phyloP scores from a whole-genome alignment of 306 rosid genomes.

The peach (Prunus persica) region DNA sequence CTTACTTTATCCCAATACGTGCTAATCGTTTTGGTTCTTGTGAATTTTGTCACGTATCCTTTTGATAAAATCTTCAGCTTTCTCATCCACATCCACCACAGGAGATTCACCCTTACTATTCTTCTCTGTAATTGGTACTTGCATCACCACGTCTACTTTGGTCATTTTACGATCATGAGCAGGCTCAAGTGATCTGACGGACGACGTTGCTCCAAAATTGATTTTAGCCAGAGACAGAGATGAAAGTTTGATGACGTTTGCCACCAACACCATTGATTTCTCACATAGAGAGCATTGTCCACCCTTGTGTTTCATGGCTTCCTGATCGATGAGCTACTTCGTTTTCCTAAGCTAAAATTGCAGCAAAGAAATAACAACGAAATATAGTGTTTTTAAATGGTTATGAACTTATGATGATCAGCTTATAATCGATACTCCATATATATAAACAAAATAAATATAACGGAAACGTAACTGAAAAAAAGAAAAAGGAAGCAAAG shows the following conservation, averaged over 20 bases:
- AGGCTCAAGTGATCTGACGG: neutral
- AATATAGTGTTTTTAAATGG: neutral
- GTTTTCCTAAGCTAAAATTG: neutral
- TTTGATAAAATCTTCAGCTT: constrained; percentile 19
- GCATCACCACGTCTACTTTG: constrained; percentile 8
- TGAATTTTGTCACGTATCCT: neutral
- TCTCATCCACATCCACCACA: neutral
- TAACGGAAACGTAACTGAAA: neutral
- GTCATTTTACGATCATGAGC: neutral
- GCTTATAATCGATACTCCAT: neutral
- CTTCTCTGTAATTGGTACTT: constrained; percentile 1
- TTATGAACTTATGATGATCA: neutral
- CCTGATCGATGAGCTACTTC: no score
- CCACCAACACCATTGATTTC: constrained; percentile 58
- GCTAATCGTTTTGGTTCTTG: neutral
- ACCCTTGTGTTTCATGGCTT: neutral
- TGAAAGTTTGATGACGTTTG: constrained; percentile 61
- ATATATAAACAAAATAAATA: neutral
- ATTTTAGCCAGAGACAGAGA: constrained; percentile 44
- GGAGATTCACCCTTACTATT: no score
- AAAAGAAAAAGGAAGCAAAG: neutral
- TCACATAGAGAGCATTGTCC: constrained; percentile 48
- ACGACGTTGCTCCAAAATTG: constrained; percentile 16
- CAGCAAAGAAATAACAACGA: neutral
- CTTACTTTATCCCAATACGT: no score